A percentile compares a stretch with the other conserved stretches of the same genome.
These are phyloP conservation scores for Tolypocladium sp. DNA, from an alignment of 2,329 filamentous ascomycete genomes.

Conservation along the genomic window DNA sequence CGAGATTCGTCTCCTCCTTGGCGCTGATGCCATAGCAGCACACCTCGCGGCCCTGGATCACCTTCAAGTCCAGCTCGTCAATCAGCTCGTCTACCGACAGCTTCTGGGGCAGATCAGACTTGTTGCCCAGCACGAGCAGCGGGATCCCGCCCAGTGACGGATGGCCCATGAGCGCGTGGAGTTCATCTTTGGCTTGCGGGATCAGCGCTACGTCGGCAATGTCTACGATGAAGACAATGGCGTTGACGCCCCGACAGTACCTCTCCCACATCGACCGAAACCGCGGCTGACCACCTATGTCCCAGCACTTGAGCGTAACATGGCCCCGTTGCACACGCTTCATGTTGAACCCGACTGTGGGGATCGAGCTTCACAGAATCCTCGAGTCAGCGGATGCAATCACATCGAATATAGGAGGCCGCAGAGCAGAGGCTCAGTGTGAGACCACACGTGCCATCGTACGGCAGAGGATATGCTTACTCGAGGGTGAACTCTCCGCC, in stretches of 20 bases:
- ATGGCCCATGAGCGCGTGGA: slow-evolving; percentile 81
- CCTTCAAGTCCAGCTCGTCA: slow-evolving; percentile 81
- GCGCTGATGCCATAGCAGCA: slow-evolving; percentile 98
- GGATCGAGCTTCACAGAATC: slow-evolving; percentile 69
- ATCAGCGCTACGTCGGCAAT: slow-evolving; percentile 78
- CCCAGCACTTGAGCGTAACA: slow-evolving; percentile 98
- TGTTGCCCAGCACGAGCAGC: slow-evolving; percentile 90
- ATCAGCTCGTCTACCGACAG: slow-evolving; percentile 92
- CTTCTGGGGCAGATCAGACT: slow-evolving; percentile 88
- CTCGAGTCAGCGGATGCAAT: slow-evolving; percentile 24
- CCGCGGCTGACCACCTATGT: slow-evolving; percentile 90
- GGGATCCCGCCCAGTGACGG: slow-evolving; percentile 82
- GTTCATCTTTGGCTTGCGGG: slow-evolving; percentile 80
- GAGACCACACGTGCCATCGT: not conserved
- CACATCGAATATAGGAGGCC: not conserved
- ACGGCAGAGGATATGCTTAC: slow-evolving; percentile 47
- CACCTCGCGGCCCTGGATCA: slow-evolving; percentile 84
- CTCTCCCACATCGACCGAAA: slow-evolving; percentile 99
- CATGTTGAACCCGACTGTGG: slow-evolving; percentile 98
- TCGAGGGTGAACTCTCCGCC: slow-evolving; percentile 98
- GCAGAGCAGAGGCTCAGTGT: slow-evolving; percentile 3
- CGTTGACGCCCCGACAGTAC: slow-evolving; percentile 94
- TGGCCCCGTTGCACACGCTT: slow-evolving; percentile 96
- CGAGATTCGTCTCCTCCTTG: slow-evolving; percentile 97
- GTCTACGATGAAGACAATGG: slow-evolving; percentile 97